Conservation (phyloP, 2,329 filamentous ascomycete species). For the Diaporthe amygdali region DNA sequence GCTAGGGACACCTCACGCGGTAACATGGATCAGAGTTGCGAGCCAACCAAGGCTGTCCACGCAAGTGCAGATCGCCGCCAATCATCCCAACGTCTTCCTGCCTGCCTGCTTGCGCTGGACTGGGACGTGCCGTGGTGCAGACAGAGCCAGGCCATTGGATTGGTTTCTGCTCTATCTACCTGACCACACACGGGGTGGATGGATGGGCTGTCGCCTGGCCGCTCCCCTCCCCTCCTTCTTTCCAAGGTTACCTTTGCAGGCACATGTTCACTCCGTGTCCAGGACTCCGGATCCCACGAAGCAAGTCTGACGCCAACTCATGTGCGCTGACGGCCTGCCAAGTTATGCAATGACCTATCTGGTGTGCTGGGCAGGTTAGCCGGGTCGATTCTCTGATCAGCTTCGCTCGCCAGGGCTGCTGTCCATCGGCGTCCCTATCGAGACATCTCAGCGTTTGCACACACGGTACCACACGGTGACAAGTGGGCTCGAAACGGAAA, state of each 20-base stretch:
- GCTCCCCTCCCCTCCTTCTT: neutral
- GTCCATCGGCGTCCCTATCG: neutral
- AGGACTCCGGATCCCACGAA: constrained; percentile 12
- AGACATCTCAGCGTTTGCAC: neutral
- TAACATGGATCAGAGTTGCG: constrained; percentile 13
- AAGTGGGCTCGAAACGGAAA: neutral
- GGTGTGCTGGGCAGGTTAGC: neutral
- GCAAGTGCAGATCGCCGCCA: constrained; percentile 20
- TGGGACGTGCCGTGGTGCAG: neutral
- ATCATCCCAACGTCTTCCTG: neutral
- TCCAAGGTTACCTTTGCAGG: neutral
- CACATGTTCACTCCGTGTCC: neutral
- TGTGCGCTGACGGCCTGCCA: constrained; percentile 11
- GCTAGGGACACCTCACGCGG: constrained; percentile 12
- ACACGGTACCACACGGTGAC: neutral
- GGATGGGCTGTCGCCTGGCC: neutral
- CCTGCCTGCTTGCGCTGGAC: constrained; percentile 1
- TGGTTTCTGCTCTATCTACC: neutral
- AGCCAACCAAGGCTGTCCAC: constrained; percentile 26
- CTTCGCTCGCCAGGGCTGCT: neutral
- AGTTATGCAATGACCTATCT: neutral
- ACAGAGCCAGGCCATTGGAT: constrained; percentile 3
- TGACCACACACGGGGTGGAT: neutral
- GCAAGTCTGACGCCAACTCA: neutral
- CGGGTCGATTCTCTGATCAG: neutral